These are phyloP conservation scores for Noccaea caerulescens DNA, from an alignment of 345 rosid genomes.

Conservation along the genomic window DNA sequence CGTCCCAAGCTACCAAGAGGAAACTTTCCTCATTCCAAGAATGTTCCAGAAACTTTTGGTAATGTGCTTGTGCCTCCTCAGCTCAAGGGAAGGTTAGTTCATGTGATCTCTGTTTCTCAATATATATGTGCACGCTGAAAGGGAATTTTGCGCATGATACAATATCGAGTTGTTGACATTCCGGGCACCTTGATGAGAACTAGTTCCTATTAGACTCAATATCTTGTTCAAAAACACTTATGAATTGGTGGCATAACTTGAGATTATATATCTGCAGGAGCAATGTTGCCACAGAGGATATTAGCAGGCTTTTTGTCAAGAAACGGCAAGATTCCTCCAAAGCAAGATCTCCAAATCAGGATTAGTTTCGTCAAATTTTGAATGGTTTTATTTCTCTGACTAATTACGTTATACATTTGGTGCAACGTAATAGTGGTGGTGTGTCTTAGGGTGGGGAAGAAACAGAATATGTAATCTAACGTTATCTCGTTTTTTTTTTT, in stretches of 20 bases:
- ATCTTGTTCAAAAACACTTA: constrained; percentile 5
- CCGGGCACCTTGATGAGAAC: background rate
- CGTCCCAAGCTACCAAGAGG: constrained; percentile 68
- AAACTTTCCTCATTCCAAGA: constrained; percentile 53
- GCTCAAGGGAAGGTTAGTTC: constrained; percentile 76
- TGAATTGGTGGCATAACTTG: background rate
- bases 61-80: constrained; percentile 82
- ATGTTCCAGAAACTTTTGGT: constrained; percentile 62
- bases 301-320: constrained; percentile 77
- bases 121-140: background rate
- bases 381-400: background rate
- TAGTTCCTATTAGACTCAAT: constrained; percentile 1
- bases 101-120: background rate
- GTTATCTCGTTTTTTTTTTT: background rate
- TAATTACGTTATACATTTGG: background rate
- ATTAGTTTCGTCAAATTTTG: constrained; percentile 18
- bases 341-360: constrained; percentile 42
- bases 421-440: constrained; percentile 5
- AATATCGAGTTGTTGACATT: constrained; percentile 10
- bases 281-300: constrained; percentile 93
- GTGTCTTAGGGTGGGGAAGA: background rate
- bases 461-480: background rate
- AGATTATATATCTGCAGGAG: constrained; percentile 55
- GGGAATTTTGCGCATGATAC: background rate
- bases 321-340: constrained; percentile 52